Conservation (phyloP, 2,329 filamentous ascomycete genomes). For the Microcyclospora tardicrescens region DNA sequence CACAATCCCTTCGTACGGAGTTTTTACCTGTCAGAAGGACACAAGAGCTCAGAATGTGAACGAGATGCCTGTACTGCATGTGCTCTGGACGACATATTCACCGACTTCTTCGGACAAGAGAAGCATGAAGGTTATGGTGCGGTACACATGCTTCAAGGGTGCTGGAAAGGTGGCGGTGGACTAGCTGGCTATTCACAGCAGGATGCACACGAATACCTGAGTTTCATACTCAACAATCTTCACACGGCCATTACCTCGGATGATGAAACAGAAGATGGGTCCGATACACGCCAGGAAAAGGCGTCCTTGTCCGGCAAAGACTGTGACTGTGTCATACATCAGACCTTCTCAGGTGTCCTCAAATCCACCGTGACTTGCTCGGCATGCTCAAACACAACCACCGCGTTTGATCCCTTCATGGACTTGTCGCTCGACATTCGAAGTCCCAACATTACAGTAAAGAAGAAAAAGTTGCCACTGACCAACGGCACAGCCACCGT, state of each 20-base stretch:
- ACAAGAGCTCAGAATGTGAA: constrained; percentile 63
- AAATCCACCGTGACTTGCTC: constrained; percentile 85
- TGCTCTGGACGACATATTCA: constrained; percentile 49
- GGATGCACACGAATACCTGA: constrained; percentile 94
- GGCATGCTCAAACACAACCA: constrained; percentile 69
- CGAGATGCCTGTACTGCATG: constrained; percentile 45
- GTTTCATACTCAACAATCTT: constrained; percentile 84
- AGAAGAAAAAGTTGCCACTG: constrained; percentile 45
- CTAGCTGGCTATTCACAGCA: constrained; percentile 83
- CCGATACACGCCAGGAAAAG: constrained; percentile 11
- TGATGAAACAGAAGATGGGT: constrained; percentile 37
- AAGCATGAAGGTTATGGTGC: constrained; percentile 83
- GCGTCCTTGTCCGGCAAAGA: constrained; percentile 17
- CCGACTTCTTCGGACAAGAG: constrained; percentile 54
- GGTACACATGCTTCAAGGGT: constrained; percentile 74
- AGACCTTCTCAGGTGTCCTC: constrained; percentile 85
- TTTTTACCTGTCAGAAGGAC: constrained; percentile 84
- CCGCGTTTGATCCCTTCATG: constrained; percentile 76
- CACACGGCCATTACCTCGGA: constrained; percentile 57
- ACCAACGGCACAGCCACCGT: constrained; percentile 26
- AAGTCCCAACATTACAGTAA: constrained; percentile 35
- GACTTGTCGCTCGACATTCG: constrained; percentile 85
- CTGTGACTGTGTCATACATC: constrained; percentile 86
- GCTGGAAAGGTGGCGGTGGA: constrained; percentile 64
- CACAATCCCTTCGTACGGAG: constrained; percentile 87